These are phyloP conservation scores for Aspergillus neoniger DNA, from an alignment of 2,329 filamentous ascomycete species.

Conservation along the genomic window DNA sequence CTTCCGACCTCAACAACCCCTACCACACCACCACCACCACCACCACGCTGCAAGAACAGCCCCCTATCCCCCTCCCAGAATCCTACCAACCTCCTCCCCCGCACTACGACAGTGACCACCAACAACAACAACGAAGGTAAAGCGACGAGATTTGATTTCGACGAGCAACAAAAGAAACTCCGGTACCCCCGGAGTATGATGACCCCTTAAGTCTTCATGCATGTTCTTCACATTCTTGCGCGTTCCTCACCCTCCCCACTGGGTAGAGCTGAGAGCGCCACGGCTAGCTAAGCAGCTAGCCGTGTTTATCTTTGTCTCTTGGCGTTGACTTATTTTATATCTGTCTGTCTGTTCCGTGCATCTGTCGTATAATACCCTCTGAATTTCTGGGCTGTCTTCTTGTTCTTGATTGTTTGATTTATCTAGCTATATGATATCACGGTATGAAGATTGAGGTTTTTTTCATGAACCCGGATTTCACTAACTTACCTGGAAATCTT, in stretches of 20 bases:
- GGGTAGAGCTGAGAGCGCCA: not conserved
- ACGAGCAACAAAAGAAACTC: not conserved
- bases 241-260: not conserved
- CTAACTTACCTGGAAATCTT: too few species aligned
- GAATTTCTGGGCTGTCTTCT: not conserved
- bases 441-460: conserved; percentile 3
- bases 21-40: conserved; percentile 20
- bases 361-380: conserved; percentile 11
- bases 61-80: conserved; percentile 35
- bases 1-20: conserved; percentile 21
- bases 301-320: not conserved
- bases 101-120: conserved; percentile 24
- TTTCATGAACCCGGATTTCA: not conserved
- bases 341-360: not conserved
- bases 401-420: not conserved
- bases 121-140: conserved; percentile 4
- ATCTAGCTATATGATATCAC: conserved; percentile 5
- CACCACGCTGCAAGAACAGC: conserved; percentile 27
- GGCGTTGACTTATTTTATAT: not conserved
- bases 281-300: not conserved
- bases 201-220: not conserved
- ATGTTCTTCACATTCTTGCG: not conserved
- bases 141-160: not conserved
- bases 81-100: conserved; percentile 31
- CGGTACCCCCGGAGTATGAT: not conserved